Evolutionary conservation across 2,329 filamentous ascomycete genomes (phyloP).

Genomic region (Trichoderma harzianum): DNA sequence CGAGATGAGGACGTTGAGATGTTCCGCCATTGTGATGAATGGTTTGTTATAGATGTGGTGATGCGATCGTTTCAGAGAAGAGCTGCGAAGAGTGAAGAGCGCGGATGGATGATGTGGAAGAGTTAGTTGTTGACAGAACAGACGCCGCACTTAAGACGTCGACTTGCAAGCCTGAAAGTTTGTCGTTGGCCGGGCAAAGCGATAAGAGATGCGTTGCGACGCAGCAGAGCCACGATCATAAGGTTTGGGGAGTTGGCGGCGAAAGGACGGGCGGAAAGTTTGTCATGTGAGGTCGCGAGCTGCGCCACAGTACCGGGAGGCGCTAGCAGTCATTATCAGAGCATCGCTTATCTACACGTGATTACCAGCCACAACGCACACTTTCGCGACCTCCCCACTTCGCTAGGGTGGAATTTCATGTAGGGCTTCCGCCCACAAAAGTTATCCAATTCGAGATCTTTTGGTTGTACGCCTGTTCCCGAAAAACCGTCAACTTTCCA

Average conservation of each 20-base stretch:
- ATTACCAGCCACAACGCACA: constrained; percentile 27
- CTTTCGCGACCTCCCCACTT: constrained; percentile 32
- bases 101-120: neutral
- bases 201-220: neutral
- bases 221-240: neutral
- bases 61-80: neutral
- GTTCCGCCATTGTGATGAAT: constrained; percentile 9
- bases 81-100: neutral
- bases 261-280: neutral
- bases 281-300: constrained; percentile 2
- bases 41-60: neutral
- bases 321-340: constrained; percentile 22
- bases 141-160: neutral
- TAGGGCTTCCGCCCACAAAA: constrained; percentile 47
- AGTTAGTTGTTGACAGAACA: neutral
- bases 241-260: neutral
- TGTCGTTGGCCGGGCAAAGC: neutral
- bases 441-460: constrained; percentile 42
- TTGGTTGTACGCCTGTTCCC: constrained; percentile 30
- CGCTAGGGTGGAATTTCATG: constrained; percentile 35
- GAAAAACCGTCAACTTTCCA: constrained; percentile 43
- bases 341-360: constrained; percentile 36
- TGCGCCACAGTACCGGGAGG: constrained; percentile 13
- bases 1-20: constrained; percentile 78
- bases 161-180: neutral